Evolutionary conservation across 352 stramenopile genomes (phyloP).

Genomic region (Pilasporangium apinafurcum): DNA sequence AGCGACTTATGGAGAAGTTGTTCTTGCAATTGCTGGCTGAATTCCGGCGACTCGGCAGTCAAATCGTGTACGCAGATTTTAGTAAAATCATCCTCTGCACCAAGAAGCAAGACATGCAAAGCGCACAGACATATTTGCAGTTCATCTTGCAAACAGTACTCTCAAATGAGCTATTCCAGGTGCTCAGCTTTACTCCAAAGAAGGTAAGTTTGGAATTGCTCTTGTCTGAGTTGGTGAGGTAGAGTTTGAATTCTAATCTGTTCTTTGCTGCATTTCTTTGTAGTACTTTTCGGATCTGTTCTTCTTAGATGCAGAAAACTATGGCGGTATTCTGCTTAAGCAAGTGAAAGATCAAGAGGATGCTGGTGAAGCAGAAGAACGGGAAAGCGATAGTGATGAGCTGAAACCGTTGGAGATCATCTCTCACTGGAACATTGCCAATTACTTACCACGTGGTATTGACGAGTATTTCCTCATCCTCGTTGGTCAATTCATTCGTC

Average conservation of each 20-base stretch:
- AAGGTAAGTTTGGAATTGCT: slow-evolving; percentile 12
- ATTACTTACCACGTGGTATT: slow-evolving; percentile 78
- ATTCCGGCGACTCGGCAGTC: slow-evolving; percentile 90
- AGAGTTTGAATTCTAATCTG: neutral
- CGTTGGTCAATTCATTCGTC: slow-evolving; percentile 85
- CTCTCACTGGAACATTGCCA: slow-evolving; percentile 87
- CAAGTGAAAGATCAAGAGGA: slow-evolving; percentile 9
- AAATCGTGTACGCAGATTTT: slow-evolving; percentile 91
- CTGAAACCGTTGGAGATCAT: slow-evolving; percentile 55
- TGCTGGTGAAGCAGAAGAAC: slow-evolving; percentile 14
- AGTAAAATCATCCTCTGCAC: slow-evolving; percentile 69
- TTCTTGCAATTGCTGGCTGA: slow-evolving; percentile 91
- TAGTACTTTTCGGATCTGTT: slow-evolving; percentile 91
- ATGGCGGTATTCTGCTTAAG: slow-evolving; percentile 87
- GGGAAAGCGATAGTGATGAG: slow-evolving; percentile 18
- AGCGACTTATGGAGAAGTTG: slow-evolving; percentile 94
- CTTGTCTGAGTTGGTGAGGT: neutral
- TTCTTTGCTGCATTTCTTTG: slow-evolving; percentile 1
- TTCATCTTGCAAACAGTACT: slow-evolving; percentile 94
- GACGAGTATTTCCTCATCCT: slow-evolving; percentile 86
- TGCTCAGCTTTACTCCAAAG: slow-evolving; percentile 62
- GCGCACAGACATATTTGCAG: slow-evolving; percentile 91
- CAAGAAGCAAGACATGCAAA: slow-evolving; percentile 60
- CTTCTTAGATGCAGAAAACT: slow-evolving; percentile 96
- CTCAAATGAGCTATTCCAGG: slow-evolving; percentile 78